These are phyloP conservation scores for Aspergillus nomiae DNA, from an alignment of 2,329 filamentous ascomycete genomes.

Conservation along the genomic window DNA sequence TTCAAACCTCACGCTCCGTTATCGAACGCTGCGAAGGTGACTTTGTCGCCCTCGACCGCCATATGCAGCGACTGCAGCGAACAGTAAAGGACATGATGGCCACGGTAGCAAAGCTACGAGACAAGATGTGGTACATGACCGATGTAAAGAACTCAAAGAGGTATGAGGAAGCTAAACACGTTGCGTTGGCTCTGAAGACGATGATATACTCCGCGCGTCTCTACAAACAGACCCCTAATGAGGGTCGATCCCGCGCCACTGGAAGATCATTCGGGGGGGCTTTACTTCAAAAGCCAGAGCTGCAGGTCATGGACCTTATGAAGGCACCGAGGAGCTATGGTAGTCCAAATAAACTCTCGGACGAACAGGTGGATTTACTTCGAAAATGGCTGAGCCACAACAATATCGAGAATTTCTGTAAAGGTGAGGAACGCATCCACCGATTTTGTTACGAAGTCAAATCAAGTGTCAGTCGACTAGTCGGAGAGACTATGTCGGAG, in stretches of 20 bases:
- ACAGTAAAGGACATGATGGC: constrained; percentile 74
- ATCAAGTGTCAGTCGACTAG: constrained; percentile 79
- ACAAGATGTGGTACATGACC: constrained; percentile 99
- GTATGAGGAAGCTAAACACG: constrained; percentile 83
- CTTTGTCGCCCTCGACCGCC: constrained; percentile 79
- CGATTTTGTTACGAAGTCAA: constrained; percentile 90
- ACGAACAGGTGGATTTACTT: constrained; percentile 88
- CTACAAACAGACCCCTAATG: constrained; percentile 28
- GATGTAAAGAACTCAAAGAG: constrained; percentile 87
- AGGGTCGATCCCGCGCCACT: constrained; percentile 42
- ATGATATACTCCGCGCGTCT: constrained; percentile 66
- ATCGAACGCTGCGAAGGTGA: constrained; percentile 41
- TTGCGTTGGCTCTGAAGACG: constrained; percentile 83
- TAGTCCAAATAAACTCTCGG: constrained; percentile 92
- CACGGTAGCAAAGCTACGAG: constrained; percentile 72
- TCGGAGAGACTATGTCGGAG: constrained; percentile 80
- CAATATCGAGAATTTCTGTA: constrained; percentile 89
- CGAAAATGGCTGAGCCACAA: constrained; percentile 78
- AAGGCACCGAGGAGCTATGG: constrained; percentile 81
- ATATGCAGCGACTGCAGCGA: constrained; percentile 74
- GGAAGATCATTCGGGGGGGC: constrained; percentile 53
- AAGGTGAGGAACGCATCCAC: constrained; percentile 91
- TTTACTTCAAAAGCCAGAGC: constrained; percentile 77
- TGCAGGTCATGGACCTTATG: constrained; percentile 83
- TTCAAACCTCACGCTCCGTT: constrained; percentile 33